Conservation (phyloP, 2,329 filamentous ascomycete genomes). For the Sphaerulina populicola region DNA sequence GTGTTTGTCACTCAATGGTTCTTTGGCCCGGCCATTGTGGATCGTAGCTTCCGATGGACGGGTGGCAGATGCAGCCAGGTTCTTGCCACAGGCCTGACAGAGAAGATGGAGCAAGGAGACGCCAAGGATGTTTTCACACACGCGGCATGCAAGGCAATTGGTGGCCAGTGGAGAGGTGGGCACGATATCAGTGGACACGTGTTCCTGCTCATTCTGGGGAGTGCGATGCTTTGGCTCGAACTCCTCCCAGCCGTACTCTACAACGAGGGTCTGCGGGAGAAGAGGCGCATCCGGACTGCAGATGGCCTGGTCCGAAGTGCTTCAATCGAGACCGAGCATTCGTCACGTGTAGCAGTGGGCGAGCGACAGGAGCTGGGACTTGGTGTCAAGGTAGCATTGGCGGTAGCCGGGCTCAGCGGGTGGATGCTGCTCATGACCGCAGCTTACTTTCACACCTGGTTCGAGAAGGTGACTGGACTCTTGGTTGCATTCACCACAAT, state of each 20-base stretch:
- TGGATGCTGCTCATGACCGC: constrained; percentile 99
- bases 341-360: constrained; percentile 33
- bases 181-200: constrained; percentile 96
- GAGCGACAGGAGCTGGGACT: constrained; percentile 26
- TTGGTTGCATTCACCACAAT: constrained; percentile 42
- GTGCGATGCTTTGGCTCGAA: constrained; percentile 73
- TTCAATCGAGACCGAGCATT: constrained; percentile 36
- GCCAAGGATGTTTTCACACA: constrained; percentile 55
- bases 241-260: constrained; percentile 54
- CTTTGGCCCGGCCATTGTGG: constrained; percentile 83
- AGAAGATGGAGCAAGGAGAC: constrained; percentile 37
- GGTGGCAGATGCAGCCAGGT: constrained; percentile 71
- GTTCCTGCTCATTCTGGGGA: constrained; percentile 80
- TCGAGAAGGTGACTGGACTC: constrained; percentile 66
- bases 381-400: constrained; percentile 49
- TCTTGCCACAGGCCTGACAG: constrained; percentile 36
- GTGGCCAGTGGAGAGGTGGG: constrained; percentile 82
- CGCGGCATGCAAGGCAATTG: constrained; percentile 70
- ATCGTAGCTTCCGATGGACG: constrained; percentile 79
- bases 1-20: constrained; percentile 90
- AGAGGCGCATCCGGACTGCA: constrained; percentile 55
- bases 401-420: constrained; percentile 61
- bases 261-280: constrained; percentile 46
- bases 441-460: constrained; percentile 97
- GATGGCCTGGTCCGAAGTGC: constrained; percentile 54